phyloP scores from a whole-genome alignment of 352 stramenopile genomes.

The Phytophthora ramorum region DNA sequence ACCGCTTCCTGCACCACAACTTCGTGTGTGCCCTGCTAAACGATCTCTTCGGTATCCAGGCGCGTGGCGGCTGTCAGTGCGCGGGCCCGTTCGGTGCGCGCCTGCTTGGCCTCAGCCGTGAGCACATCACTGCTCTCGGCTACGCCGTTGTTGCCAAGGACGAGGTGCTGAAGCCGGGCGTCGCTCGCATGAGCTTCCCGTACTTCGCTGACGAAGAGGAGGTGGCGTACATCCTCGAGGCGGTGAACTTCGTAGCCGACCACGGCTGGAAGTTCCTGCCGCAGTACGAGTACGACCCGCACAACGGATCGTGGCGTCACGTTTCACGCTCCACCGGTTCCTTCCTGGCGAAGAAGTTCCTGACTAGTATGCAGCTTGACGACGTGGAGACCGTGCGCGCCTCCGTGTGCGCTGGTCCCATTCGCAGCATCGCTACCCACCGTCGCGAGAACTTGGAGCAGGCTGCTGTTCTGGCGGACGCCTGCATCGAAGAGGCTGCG shows the following conservation, averaged over 20 bases:
- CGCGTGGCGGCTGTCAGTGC: too few relatives aligned
- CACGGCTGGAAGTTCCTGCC: slow-evolving; percentile 94
- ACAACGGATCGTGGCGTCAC: slow-evolving; percentile 94
- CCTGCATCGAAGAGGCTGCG: slow-evolving; percentile 31
- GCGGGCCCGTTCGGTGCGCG: slow-evolving; percentile 94
- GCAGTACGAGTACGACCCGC: slow-evolving; percentile 95
- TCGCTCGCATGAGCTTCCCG: slow-evolving; percentile 94
- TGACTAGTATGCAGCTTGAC: slow-evolving; percentile 39
- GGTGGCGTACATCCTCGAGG: slow-evolving; percentile 93
- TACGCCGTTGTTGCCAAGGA: slow-evolving; percentile 89
- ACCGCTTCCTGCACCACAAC: slow-evolving; percentile 97
- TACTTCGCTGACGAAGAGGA: slow-evolving; percentile 88
- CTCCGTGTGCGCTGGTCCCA: slow-evolving; percentile 24
- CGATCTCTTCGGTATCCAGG: slow-evolving; percentile 97
- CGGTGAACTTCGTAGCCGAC: slow-evolving; percentile 93
- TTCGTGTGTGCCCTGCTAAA: slow-evolving; percentile 98
- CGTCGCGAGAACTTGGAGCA: slow-evolving; percentile 37
- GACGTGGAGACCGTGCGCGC: slow-evolving; percentile 28
- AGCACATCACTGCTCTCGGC: slow-evolving; percentile 78
- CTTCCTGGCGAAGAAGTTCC: slow-evolving; percentile 33
- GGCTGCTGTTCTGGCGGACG: slow-evolving; percentile 27
- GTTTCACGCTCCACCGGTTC: slow-evolving; percentile 24
- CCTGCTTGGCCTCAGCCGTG: slow-evolving; percentile 91
- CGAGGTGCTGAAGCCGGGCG: slow-evolving; percentile 95
- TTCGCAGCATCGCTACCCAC: slow-evolving; percentile 31